These are phyloP conservation scores for Raffaelea albimanens DNA, from an alignment of 2,329 filamentous ascomycete species.

Conservation along the genomic window DNA sequence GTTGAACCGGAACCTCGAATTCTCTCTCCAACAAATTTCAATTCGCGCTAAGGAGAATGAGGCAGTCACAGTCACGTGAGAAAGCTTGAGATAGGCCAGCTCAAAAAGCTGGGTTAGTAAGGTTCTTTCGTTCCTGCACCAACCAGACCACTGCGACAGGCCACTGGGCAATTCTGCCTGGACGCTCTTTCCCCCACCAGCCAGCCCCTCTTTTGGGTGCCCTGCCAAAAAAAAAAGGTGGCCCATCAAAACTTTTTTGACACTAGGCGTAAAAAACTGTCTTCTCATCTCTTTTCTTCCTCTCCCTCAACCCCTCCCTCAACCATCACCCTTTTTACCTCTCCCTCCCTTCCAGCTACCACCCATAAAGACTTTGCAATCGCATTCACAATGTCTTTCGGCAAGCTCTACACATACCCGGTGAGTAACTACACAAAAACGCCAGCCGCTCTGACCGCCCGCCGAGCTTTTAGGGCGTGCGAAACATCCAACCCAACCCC, in stretches of 20 bases:
- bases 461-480: neutral
- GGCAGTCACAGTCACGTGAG: neutral
- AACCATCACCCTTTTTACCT: conserved; percentile 15
- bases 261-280: conserved; percentile 12
- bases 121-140: neutral
- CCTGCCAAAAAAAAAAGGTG: conserved; percentile 1
- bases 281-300: conserved; percentile 13
- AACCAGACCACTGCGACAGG: neutral
- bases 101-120: neutral
- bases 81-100: neutral
- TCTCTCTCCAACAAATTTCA: no score
- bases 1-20: no score
- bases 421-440: no score
- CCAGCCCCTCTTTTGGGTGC: conserved; percentile 8
- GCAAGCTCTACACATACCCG: conserved; percentile 86
- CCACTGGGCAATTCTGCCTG: conserved; percentile 1
- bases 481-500: no score
- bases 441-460: no score
- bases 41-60: neutral
- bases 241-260: conserved; percentile 9
- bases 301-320: conserved; percentile 6
- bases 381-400: conserved; percentile 75
- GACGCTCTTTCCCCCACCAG: conserved; percentile 2
- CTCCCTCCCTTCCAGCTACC: conserved; percentile 12
- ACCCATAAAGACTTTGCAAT: conserved; percentile 13